Percentiles rank a stretch among this genome's conserved stretches.
phyloP scores from a whole-genome alignment of 768 basidiomycete species.

The Leccinum arenicola region DNA sequence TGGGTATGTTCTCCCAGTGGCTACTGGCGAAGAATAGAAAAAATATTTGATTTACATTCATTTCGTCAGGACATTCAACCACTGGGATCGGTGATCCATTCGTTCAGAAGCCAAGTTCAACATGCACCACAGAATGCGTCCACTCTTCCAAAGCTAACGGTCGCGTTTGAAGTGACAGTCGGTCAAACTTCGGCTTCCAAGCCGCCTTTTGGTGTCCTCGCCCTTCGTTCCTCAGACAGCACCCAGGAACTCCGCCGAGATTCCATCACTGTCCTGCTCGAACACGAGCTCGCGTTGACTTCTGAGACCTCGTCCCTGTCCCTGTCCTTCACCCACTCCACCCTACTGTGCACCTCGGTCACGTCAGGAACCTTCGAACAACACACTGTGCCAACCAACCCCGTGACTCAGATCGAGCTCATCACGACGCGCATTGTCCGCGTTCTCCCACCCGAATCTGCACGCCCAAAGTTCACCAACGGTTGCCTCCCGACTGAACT shows the following conservation, averaged over 20 bases:
- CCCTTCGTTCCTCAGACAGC: constrained; percentile 11
- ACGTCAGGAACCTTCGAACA: neutral
- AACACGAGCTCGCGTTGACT: constrained; percentile 17
- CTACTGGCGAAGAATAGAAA: neutral
- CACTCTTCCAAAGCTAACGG: constrained; percentile 19
- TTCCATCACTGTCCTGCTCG: constrained; percentile 13
- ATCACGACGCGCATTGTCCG: constrained; percentile 24
- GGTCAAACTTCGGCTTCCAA: constrained; percentile 1
- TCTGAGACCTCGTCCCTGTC: constrained; percentile 16
- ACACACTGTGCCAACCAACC: constrained; percentile 1
- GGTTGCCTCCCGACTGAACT: constrained; percentile 20
- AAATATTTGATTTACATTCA: neutral
- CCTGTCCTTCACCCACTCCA: constrained; percentile 24
- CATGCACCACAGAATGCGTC: constrained; percentile 9
- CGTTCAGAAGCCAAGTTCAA: constrained; percentile 2
- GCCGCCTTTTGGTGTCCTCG: constrained; percentile 10
- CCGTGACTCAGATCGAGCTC: constrained; percentile 14
- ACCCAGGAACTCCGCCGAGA: constrained; percentile 3
- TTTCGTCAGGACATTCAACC: constrained; percentile 19
- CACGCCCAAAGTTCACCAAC: constrained; percentile 2
- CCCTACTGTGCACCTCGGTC: constrained; percentile 14
- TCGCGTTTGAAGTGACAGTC: constrained; percentile 21
- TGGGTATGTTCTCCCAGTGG: constrained; percentile 16
- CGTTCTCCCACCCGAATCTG: constrained; percentile 8
- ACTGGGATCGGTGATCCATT: constrained; percentile 10